A percentile compares a stretch with the other conserved stretches of the same genome.
These are phyloP conservation scores for Hirschfeldia incana DNA, from an alignment of 345 rosid species.

Conservation along the genomic window DNA sequence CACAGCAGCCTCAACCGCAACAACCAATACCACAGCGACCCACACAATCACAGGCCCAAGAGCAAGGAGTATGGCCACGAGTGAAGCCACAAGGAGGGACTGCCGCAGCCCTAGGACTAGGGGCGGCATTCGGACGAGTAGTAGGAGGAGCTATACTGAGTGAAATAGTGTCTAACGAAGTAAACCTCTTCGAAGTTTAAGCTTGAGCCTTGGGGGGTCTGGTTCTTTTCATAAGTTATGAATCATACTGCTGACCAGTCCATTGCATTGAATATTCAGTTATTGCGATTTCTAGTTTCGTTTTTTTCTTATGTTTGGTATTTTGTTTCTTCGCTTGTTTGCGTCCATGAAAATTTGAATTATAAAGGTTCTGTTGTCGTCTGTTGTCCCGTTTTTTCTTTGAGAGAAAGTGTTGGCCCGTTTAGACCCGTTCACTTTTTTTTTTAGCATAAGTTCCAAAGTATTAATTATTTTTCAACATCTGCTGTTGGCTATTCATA, in stretches of 20 bases:
- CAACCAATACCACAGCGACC: background rate
- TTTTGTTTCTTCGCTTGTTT: background rate
- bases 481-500: too few species aligned
- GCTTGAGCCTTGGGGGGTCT: background rate
- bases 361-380: background rate
- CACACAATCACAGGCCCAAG: background rate
- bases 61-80: too few species aligned
- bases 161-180: background rate
- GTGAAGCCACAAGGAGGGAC: too few species aligned
- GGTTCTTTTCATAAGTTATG: background rate
- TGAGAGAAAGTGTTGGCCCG: background rate
- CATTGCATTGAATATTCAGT: background rate
- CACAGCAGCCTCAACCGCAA: background rate
- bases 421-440: too few species aligned
- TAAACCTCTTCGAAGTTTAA: background rate
- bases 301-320: background rate
- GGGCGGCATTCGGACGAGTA: background rate
- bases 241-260: background rate
- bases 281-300: background rate
- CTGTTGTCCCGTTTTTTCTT: background rate
- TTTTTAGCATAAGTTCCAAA: too few species aligned
- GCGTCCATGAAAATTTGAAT: background rate
- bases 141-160: background rate
- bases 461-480: too few species aligned
- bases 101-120: too few species aligned